phyloP scores from a whole-genome alignment of 2,329 filamentous ascomycete species.

The Hansfordia pulvinata region DNA sequence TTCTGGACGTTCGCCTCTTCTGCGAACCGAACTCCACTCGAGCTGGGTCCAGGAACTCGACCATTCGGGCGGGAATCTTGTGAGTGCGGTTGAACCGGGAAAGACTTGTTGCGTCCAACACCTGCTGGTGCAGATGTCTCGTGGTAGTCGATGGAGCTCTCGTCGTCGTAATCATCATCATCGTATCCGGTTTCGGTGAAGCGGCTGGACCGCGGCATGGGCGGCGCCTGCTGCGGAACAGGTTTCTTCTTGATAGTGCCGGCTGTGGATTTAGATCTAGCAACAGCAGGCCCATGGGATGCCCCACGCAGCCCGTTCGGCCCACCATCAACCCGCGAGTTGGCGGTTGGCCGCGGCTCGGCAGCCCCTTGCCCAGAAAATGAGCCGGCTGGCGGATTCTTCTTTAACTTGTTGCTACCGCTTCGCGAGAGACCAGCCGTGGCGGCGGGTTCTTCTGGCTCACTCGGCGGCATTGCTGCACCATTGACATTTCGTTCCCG shows the following conservation, averaged over 20 bases:
- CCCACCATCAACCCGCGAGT: too few relatives aligned
- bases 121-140: too few relatives aligned
- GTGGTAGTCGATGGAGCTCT: too few relatives aligned
- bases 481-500: conserved; percentile 40
- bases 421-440: conserved; percentile 24
- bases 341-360: conserved; percentile 21
- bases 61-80: too few relatives aligned
- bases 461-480: conserved; percentile 21
- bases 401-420: conserved; percentile 45
- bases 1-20: too few relatives aligned
- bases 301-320: too few relatives aligned
- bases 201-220: too few relatives aligned
- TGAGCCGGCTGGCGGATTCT: conserved; percentile 39
- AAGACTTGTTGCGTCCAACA: too few relatives aligned
- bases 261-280: conserved; percentile 2
- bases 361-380: conserved; percentile 28
- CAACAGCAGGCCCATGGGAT: conserved; percentile 1
- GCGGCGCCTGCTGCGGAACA: conserved; percentile 7
- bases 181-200: too few relatives aligned
- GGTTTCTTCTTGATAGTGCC: conserved; percentile 5
- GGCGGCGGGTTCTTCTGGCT: conserved; percentile 11
- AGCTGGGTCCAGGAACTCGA: conserved; percentile 16
- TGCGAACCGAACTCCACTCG: too few relatives aligned
- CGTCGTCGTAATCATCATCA: too few relatives aligned
- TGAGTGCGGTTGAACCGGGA: too few relatives aligned